Evolutionary conservation across 768 basidiomycete genomes (phyloP).

Genomic region (Podaxis rugospora): DNA sequence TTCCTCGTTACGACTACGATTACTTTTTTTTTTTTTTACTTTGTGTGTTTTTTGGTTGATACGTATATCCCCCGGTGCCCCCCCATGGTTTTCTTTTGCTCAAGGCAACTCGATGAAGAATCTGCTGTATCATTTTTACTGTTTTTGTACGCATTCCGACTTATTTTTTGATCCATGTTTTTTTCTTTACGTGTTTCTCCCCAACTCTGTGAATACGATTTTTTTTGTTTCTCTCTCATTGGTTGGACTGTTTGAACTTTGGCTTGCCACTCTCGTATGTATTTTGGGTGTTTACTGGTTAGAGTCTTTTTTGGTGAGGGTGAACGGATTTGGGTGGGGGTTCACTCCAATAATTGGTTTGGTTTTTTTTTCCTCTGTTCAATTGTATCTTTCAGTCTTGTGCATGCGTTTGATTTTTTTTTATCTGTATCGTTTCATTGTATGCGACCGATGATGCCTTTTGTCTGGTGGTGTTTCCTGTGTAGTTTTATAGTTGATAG

Average conservation of each 20-base stretch:
- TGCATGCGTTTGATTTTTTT: neutral
- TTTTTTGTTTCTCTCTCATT: neutral
- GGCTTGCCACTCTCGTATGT: too few species aligned
- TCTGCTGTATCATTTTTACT: slow-evolving; percentile 6
- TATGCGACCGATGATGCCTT: neutral
- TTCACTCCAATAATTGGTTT: neutral
- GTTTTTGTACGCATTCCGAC: neutral
- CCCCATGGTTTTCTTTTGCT: slow-evolving; percentile 2
- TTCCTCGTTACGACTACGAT: neutral
- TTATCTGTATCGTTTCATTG: neutral
- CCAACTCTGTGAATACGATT: neutral
- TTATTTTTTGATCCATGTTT: neutral
- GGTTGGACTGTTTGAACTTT: neutral
- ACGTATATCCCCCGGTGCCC: neutral
- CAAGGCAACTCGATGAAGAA: slow-evolving; percentile 2
- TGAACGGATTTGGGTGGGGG: too few species aligned
- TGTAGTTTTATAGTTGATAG: neutral
- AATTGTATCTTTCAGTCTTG: neutral
- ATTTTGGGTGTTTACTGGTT: too few species aligned
- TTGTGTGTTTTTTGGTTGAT: slow-evolving; percentile 4
- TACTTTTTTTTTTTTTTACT: neutral
- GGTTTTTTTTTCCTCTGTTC: neutral
- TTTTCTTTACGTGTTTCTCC: neutral
- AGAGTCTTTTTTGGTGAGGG: too few species aligned
- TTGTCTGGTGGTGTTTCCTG: neutral